These are phyloP conservation scores for Solanum chiquidenum DNA, from an alignment of 257 asterid species.

Conservation along the genomic window DNA sequence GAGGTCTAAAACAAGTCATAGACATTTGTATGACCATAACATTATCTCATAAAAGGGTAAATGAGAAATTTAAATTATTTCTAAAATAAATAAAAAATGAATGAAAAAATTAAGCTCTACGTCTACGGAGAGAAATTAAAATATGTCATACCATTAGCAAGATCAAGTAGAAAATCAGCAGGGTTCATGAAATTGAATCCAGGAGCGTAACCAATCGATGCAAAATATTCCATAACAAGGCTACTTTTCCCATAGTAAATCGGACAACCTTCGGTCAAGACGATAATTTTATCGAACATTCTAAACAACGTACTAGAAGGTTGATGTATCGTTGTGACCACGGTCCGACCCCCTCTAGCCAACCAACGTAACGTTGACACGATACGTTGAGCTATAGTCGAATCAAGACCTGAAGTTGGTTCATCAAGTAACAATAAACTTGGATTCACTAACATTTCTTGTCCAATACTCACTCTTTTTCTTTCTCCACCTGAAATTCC, in stretches of 20 bases:
- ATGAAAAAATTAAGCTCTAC: not conserved
- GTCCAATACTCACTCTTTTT: conserved; percentile 77
- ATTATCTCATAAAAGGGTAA: not conserved
- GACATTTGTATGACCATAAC: not conserved
- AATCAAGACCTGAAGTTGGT: conserved; percentile 90
- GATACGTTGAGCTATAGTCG: conserved; percentile 69
- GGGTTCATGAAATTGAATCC: conserved; percentile 57
- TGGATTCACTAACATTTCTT: conserved; percentile 81
- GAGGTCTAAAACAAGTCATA: not conserved
- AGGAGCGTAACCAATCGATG: conserved; percentile 49
- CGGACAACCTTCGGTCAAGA: conserved; percentile 58
- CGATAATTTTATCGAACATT: conserved; percentile 73
- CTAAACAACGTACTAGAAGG: conserved; percentile 76
- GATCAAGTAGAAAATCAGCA: conserved; percentile 84
- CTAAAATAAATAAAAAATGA: not conserved
- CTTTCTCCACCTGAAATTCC: conserved; percentile 90
- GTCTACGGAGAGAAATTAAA: not conserved
- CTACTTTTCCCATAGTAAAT: conserved; percentile 43
- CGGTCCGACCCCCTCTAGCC: conserved; percentile 68
- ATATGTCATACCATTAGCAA: conserved; percentile 58
- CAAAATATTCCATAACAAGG: conserved; percentile 55
- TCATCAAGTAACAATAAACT: conserved; percentile 70
- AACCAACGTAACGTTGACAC: conserved; percentile 41
- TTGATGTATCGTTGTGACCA: conserved; percentile 71
- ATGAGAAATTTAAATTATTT: not conserved